Conservation (phyloP, 495 filamentous ascomycete genomes). For the Talaromyces stipitatus region DNA sequence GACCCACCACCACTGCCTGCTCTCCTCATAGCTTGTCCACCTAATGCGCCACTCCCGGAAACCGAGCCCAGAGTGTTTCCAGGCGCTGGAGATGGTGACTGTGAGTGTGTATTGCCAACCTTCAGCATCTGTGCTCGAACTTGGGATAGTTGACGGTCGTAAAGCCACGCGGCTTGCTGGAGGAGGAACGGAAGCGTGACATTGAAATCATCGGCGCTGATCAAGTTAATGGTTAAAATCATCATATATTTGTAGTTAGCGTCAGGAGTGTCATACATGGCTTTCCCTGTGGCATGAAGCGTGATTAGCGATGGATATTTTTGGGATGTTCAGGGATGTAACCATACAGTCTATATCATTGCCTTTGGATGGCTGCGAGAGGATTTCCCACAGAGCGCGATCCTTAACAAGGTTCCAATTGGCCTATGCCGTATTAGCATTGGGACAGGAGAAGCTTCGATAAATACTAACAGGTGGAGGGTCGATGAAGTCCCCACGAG, state of each 20-base stretch:
- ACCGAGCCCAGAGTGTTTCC: slow-evolving; percentile 24
- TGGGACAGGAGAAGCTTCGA: not conserved
- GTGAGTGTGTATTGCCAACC: slow-evolving; percentile 46
- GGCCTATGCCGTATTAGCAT: slow-evolving; percentile 30
- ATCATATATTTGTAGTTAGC: not conserved
- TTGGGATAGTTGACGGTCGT: slow-evolving; percentile 82
- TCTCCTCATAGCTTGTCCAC: slow-evolving; percentile 51
- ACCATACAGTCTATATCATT: slow-evolving; percentile 75
- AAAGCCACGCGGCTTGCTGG: slow-evolving; percentile 91
- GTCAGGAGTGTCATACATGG: slow-evolving; percentile 50
- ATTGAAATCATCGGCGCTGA: slow-evolving; percentile 53
- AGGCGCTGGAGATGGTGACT: slow-evolving; percentile 37
- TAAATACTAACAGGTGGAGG: slow-evolving; percentile 64
- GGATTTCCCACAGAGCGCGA: slow-evolving; percentile 77
- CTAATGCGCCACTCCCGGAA: slow-evolving; percentile 40
- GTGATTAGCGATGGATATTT: slow-evolving; percentile 21
- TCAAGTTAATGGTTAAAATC: slow-evolving; percentile 4
- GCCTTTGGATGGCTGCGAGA: slow-evolving; percentile 65
- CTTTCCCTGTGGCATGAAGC: slow-evolving; percentile 53
- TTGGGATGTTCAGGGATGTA: not conserved
- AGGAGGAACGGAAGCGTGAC: slow-evolving; percentile 84
- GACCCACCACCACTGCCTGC: slow-evolving; percentile 47
- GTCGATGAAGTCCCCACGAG: slow-evolving; percentile 80
- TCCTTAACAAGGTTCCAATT: slow-evolving; percentile 78
- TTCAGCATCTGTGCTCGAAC: slow-evolving; percentile 86